Conservation (phyloP, 345 rosid species). For the Excoecaria agallocha region DNA sequence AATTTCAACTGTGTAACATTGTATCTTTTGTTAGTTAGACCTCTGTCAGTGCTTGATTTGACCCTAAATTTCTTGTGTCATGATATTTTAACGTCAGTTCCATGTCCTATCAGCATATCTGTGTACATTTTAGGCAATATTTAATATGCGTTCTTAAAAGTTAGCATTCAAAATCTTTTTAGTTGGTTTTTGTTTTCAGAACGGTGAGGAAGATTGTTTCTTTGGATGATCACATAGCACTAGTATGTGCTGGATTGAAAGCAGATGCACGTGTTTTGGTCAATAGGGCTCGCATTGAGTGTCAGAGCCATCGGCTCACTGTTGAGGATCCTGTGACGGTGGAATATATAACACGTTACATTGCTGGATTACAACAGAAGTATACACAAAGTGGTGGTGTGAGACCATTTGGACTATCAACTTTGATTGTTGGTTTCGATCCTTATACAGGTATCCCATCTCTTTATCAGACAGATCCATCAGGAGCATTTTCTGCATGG, state of each 20-base stretch:
- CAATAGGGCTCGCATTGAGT: constrained; percentile 65
- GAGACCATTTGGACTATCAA: constrained; percentile 74
- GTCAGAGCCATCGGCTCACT: constrained; percentile 82
- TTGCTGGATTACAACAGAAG: constrained; percentile 94
- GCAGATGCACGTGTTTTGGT: constrained; percentile 75
- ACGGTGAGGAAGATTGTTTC: constrained; percentile 77
- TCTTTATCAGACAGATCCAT: constrained; percentile 90
- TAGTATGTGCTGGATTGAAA: constrained; percentile 82
- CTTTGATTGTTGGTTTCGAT: constrained; percentile 74
- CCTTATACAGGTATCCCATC: constrained; percentile 66
- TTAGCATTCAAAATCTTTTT: neutral
- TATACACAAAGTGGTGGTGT: constrained; percentile 96
- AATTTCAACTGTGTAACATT: no score
- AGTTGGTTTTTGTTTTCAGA: constrained; percentile 40
- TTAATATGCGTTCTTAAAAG: neutral
- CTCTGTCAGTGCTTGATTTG: neutral
- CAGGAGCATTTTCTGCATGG: constrained; percentile 99
- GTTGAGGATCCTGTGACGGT: constrained; percentile 94
- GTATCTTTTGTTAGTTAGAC: neutral
- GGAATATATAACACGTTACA: constrained; percentile 81
- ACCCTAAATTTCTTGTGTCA: neutral
- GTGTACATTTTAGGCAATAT: neutral
- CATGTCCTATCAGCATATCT: neutral
- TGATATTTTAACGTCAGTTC: neutral
- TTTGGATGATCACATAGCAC: constrained; percentile 76